Evolutionary conservation across 2,329 filamentous ascomycete genomes (phyloP).

Genomic region (Cordyceps cicadae): DNA sequence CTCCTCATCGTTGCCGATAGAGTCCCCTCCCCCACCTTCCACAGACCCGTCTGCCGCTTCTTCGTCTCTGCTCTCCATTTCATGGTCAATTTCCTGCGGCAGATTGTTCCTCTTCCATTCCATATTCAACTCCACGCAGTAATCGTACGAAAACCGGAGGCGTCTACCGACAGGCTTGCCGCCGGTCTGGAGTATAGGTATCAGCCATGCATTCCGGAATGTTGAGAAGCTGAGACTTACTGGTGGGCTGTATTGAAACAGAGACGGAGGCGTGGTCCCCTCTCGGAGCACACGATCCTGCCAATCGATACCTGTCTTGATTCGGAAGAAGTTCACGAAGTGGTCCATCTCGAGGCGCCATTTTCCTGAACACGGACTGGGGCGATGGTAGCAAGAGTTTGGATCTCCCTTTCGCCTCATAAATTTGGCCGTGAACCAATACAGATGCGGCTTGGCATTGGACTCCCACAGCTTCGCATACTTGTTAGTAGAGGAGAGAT

Average conservation of each 20-base stretch:
- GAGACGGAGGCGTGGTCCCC: constrained; percentile 21
- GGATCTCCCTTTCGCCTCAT: constrained; percentile 32
- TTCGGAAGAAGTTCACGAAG: constrained; percentile 50
- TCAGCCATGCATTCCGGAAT: not conserved
- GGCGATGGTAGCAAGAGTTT: constrained; percentile 29
- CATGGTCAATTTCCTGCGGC: not conserved
- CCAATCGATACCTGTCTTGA: constrained; percentile 53
- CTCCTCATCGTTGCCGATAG: not conserved
- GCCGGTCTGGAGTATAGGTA: constrained; percentile 11
- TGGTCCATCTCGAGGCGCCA: constrained; percentile 37
- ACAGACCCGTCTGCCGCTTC: not conserved
- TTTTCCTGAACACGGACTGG: constrained; percentile 28
- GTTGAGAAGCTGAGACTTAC: constrained; percentile 24
- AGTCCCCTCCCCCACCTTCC: not conserved
- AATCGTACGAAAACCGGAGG: constrained; percentile 25
- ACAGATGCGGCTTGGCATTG: constrained; percentile 48
- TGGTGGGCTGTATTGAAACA: constrained; percentile 40
- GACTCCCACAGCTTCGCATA: constrained; percentile 59
- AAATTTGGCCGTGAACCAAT: constrained; percentile 50
- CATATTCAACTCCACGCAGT: constrained; percentile 27
- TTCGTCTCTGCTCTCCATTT: not conserved
- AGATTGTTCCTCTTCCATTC: constrained; percentile 15
- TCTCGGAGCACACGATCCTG: constrained; percentile 38
- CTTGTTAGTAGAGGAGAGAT: not conserved
- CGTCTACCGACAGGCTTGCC: constrained; percentile 31